phyloP scores from a whole-genome alignment of 2,329 filamentous ascomycete species.

The Catunica adiposa region DNA sequence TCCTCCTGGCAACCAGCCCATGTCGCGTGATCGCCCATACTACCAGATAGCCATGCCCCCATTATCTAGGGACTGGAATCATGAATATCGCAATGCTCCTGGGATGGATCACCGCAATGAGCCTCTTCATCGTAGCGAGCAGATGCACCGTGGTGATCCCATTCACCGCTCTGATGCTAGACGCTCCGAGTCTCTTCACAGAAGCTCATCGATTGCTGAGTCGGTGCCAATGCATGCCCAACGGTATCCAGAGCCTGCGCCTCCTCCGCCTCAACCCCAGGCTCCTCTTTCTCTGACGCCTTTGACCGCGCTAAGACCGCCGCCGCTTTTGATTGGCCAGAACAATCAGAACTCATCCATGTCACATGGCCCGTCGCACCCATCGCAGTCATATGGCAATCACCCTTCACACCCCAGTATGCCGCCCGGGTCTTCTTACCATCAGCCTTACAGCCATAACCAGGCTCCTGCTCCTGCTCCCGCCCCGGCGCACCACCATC shows the following conservation, averaged over 20 bases:
- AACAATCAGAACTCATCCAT: slow-evolving; percentile 2
- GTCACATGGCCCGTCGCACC: slow-evolving; percentile 13
- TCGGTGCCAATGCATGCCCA: slow-evolving; percentile 5
- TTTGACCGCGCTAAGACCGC: slow-evolving; percentile 14
- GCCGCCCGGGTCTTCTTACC: slow-evolving; percentile 17
- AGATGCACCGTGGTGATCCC: slow-evolving; percentile 5
- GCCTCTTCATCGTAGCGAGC: not conserved
- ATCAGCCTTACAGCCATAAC: slow-evolving; percentile 2
- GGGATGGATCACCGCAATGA: slow-evolving; percentile 4
- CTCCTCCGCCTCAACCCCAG: slow-evolving; percentile 4
- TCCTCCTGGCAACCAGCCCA: slow-evolving; percentile 1
- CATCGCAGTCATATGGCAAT: slow-evolving; percentile 17
- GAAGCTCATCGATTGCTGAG: not conserved
- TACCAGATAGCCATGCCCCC: slow-evolving; percentile 5
- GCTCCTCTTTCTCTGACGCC: slow-evolving; percentile 15
- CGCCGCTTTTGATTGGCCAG: slow-evolving; percentile 10
- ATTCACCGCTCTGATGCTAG: not conserved
- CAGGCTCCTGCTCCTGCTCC: slow-evolving; percentile 1
- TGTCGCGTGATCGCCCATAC: slow-evolving; percentile 6
- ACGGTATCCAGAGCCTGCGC: slow-evolving; percentile 7
- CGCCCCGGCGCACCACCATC: slow-evolving; percentile 4
- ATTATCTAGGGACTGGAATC: slow-evolving; percentile 6
- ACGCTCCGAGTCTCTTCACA: slow-evolving; percentile 2
- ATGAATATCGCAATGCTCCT: slow-evolving; percentile 5
- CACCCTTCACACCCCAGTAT: slow-evolving; percentile 24